Conservation (phyloP, 2,329 filamentous ascomycete species). For the Talaromyces sp. region DNA sequence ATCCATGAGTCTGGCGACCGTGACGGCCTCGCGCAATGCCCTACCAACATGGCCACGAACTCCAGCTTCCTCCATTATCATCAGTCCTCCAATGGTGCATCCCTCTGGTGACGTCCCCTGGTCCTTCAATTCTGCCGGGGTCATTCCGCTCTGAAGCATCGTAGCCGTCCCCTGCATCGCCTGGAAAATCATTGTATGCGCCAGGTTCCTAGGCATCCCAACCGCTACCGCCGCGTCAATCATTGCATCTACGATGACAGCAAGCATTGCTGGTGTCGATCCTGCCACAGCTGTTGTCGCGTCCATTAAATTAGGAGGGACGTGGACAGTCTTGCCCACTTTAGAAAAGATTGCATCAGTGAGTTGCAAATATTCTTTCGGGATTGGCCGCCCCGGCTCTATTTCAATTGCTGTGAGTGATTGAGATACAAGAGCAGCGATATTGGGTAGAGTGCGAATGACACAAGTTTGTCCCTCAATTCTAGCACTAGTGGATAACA, state of each 20-base stretch:
- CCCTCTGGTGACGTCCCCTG: slow-evolving; percentile 4
- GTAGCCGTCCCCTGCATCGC: slow-evolving; percentile 3
- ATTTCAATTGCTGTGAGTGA: slow-evolving; percentile 2
- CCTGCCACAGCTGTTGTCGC: slow-evolving; percentile 2
- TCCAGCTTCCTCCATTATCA: slow-evolving; percentile 3
- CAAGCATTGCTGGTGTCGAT: slow-evolving; percentile 3
- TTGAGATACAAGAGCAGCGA: neutral
- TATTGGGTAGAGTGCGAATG: slow-evolving; percentile 4
- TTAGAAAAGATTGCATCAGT: neutral
- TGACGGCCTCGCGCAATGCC: slow-evolving; percentile 4
- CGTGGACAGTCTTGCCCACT: slow-evolving; percentile 1
- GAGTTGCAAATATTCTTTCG: neutral
- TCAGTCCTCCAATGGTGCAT: slow-evolving; percentile 6
- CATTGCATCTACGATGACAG: slow-evolving; percentile 3
- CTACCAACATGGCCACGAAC: neutral
- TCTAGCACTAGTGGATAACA: neutral
- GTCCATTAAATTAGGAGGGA: slow-evolving; percentile 2
- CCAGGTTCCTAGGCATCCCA: neutral
- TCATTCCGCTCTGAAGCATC: slow-evolving; percentile 3
- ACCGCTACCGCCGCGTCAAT: slow-evolving; percentile 5
- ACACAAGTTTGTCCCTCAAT: neutral
- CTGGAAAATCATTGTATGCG: slow-evolving; percentile 6
- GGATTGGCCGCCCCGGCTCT: neutral
- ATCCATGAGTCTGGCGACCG: slow-evolving; percentile 3
- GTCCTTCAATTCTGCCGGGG: slow-evolving; percentile 2